Percentiles rank a stretch among this genome's conserved stretches.
Evolutionary conservation across 768 basidiomycete species (phyloP).

Genomic region (Rhodotorula sphaerocarpa): DNA sequence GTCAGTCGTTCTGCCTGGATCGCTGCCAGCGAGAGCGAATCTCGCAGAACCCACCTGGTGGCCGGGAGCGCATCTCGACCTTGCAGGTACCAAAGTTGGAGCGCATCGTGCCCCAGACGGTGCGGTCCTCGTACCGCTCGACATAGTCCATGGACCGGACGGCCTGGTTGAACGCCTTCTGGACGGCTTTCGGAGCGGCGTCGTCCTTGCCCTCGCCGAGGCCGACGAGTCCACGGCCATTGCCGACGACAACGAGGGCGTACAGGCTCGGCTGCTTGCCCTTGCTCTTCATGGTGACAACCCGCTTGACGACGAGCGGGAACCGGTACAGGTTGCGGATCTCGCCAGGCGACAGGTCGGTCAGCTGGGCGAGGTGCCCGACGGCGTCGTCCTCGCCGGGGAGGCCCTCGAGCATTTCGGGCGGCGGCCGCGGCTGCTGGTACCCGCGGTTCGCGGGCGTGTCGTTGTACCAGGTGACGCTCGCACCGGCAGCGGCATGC

Average conservation of each 20-base stretch:
- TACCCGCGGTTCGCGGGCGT: constrained; percentile 15
- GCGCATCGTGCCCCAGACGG: constrained; percentile 84
- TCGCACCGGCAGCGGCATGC: neutral
- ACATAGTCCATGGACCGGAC: constrained; percentile 85
- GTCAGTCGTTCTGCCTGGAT: no score
- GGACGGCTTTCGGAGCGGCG: constrained; percentile 48
- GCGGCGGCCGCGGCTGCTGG: constrained; percentile 20
- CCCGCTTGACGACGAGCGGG: constrained; percentile 47
- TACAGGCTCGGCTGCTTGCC: constrained; percentile 68
- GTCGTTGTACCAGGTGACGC: constrained; percentile 24
- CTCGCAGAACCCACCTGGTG: constrained; percentile 44
- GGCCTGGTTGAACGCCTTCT: constrained; percentile 60
- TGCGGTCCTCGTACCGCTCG: constrained; percentile 85
- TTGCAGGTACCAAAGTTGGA: constrained; percentile 75
- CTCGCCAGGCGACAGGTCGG: constrained; percentile 42
- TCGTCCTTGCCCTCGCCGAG: constrained; percentile 75
- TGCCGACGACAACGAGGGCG: constrained; percentile 64
- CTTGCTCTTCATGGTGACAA: constrained; percentile 86
- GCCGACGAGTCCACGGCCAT: constrained; percentile 75
- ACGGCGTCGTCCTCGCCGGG: constrained; percentile 34
- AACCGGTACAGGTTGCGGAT: constrained; percentile 43
- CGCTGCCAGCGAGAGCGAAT: no score
- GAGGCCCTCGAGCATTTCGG: constrained; percentile 26
- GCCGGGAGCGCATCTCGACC: constrained; percentile 59
- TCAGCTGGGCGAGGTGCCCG: constrained; percentile 33